Evolutionary conservation across 371 early-diverging fungal species (phyloP).

Genomic region (Mortierella sp.): DNA sequence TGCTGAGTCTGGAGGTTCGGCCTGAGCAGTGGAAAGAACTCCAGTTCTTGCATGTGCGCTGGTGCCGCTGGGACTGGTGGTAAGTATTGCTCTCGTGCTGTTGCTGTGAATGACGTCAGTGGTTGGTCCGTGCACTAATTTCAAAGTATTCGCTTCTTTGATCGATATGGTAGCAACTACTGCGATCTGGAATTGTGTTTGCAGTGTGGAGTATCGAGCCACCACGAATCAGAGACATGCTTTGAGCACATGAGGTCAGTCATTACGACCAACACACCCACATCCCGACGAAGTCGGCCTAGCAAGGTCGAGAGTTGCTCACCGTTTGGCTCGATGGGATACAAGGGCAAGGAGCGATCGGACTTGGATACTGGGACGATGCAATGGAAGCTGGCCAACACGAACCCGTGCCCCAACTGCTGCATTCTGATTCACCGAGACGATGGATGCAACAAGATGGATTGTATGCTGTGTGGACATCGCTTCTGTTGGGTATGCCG

Average conservation of each 20-base stretch:
- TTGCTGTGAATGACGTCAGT: neutral
- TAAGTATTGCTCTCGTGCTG: slow-evolving; percentile 38
- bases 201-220: slow-evolving; percentile 69
- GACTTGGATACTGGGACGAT: slow-evolving; percentile 50
- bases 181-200: slow-evolving; percentile 66
- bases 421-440: slow-evolving; percentile 82
- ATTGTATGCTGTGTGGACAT: slow-evolving; percentile 80
- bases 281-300: slow-evolving; percentile 5
- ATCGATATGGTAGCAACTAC: slow-evolving; percentile 38
- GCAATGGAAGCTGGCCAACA: slow-evolving; percentile 62
- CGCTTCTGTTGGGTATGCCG: slow-evolving; percentile 80
- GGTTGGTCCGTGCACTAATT: neutral
- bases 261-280: neutral
- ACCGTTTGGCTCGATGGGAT: neutral
- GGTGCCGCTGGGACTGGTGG: slow-evolving; percentile 71
- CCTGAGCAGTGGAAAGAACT: slow-evolving; percentile 77
- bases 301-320: neutral
- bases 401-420: slow-evolving; percentile 80
- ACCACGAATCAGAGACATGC: slow-evolving; percentile 66
- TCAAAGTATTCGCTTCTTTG: neutral
- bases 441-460: slow-evolving; percentile 87
- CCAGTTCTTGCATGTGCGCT: slow-evolving; percentile 74
- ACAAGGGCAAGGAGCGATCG: slow-evolving; percentile 23
- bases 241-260: slow-evolving; percentile 62
- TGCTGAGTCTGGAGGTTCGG: slow-evolving; percentile 69